Evolutionary conservation across 2,329 filamentous ascomycete species (phyloP), one percentile per base, ranked within the genome.

Genomic region (Paracamarosporium sp.): DNA sequence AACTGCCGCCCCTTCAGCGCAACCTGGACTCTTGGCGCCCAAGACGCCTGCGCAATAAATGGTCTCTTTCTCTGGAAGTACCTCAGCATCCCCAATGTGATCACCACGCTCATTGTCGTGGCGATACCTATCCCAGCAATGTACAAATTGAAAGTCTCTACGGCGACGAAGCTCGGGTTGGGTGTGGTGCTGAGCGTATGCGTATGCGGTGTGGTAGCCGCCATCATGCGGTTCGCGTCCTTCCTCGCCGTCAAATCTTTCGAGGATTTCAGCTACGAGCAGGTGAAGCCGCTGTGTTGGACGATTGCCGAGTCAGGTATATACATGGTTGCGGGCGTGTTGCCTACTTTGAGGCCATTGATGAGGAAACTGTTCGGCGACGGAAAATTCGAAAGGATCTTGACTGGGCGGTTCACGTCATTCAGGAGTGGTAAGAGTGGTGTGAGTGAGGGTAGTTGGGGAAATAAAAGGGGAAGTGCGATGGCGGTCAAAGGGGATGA

Each of bases 1-100:
- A 69, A 69, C 38, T 68, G 67, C 56, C 61, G 56, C 22, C 67
- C 67, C n/a, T 67, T 69, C 44, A 31, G 51, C 20, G 44, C 60
- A 1, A 65, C 47, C 12, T 69, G 65, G 66, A 50, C 57, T 3
- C 44, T 53, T 5, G 20, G 20, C 11, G 40, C 8, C 1, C 20
- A 45, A 5, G 61, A 60, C 8, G 31, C 12, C 1, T 69, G 67
- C 50, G 50, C 61, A 6, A 61, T 68, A 20, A 22, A 53, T 5
- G 50, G 22, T 1, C 50, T 65, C 1, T 28, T 27, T 2, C 48
- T 69, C 8, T 69, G 67, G 67, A 59, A 64, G 11, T 69, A 61
- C 50, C 27, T 67, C 9, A 50, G 52, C 6, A 64, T 67, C 1
- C 65, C 67, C 2, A 69, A 69, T 38, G 54, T 64, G 22, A 8